A percentile compares a stretch with the other conserved stretches of the same genome.
Evolutionary conservation across 345 rosid species (phyloP).

Genomic region (Eucalyptus regnans): DNA sequence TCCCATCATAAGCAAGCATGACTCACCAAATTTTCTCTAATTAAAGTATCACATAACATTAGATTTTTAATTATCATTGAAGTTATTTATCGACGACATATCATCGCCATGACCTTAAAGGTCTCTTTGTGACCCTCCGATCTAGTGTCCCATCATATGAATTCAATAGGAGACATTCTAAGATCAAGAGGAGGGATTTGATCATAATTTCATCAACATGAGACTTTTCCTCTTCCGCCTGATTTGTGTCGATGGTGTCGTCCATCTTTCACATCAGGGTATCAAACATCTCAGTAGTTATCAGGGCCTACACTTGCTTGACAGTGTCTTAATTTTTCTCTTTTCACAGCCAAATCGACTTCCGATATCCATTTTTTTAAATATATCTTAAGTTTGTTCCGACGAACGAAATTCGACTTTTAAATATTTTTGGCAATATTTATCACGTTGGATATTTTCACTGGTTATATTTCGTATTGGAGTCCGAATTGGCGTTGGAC

Average conservation of each 20-base stretch:
- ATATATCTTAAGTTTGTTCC: too few relatives aligned
- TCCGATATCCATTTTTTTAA: too few relatives aligned
- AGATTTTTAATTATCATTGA: too few relatives aligned
- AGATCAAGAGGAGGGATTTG: background rate
- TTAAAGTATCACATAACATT: too few relatives aligned
- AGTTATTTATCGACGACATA: too few relatives aligned
- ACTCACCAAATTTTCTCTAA: too few relatives aligned
- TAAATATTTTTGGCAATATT: too few relatives aligned
- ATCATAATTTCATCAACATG: background rate
- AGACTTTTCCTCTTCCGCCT: background rate
- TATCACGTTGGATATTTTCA: too few relatives aligned
- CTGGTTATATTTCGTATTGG: too few relatives aligned
- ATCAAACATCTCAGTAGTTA: background rate
- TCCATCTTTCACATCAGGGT: background rate
- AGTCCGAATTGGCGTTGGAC: too few relatives aligned
- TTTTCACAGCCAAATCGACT: accelerated
- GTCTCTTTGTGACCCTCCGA: background rate
- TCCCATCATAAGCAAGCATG: background rate
- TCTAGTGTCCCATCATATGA: background rate
- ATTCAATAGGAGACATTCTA: background rate
- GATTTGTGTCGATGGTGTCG: background rate
- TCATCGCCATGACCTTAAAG: too few relatives aligned
- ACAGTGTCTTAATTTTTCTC: background rate
- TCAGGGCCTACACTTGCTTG: background rate
- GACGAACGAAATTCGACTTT: accelerated